Base-by-base conservation (phyloP, 2,329 filamentous ascomycete species). In the Alternaria brassicae region DNA sequence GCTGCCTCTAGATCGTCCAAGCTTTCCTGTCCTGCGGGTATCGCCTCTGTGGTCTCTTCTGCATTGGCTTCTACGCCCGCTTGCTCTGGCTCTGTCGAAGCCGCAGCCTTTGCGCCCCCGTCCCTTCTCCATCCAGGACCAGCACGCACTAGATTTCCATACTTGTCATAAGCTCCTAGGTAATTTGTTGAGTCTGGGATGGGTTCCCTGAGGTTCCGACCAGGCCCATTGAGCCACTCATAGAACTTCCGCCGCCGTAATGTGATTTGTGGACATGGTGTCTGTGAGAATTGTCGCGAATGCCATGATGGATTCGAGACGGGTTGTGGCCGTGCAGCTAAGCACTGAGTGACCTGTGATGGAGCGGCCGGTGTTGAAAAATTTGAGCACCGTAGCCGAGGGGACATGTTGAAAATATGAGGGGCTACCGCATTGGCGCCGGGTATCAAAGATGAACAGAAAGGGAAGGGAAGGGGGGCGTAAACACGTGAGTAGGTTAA, bases 161-260 rank as follows among this genome's bases (percentile, higher is more conserved):
- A 68, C 60, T 72, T 78, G 68, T 85, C 81, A 70, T 86, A 86
- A 40, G 83, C 84, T 56, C 78, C 80, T 17, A 86, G 76, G 67
- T 86, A 86, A 61, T 86, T 86, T 27, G 84, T 86, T 25, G 81
- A 82, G 34, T 77, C 77, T 0, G 80, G 79, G 3, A 84, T 67
- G 40, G 83, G 83, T 12, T 83, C 69, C 53, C 79, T 79, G 66
- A 86, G 82, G 21, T 72, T 75, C 63, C 73, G 74, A 9, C 85
- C 85, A 27, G 84, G 82, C 1, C 84, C 84, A 60, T 84, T 82
- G 36, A 89, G 79, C 87, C 87, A 89, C 61, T 78, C 76, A 67
- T 84, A 86, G 81, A 88, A 87, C 49, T 82, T 77, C 58, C 80
- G 78, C 60, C 86, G 83, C 40, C 84, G 80, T 64, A 79, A 79